Base-by-base conservation (phyloP, 768 basidiomycete species). In the Termitomyces sp. region DNA sequence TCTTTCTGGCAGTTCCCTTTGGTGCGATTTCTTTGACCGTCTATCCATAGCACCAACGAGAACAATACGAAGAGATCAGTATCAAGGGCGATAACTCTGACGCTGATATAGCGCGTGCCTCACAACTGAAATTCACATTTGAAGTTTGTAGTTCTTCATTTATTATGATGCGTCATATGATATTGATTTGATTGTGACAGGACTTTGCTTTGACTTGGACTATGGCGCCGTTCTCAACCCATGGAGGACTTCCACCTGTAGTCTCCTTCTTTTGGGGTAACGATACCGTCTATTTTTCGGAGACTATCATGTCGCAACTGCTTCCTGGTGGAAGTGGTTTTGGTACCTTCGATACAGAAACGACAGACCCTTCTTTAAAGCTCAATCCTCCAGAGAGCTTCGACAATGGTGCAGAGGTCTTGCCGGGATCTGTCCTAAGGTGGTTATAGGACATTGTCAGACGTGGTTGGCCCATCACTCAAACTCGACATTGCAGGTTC, bases 201-300 rank as follows among this genome's bases (percentile, higher is more conserved):
- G 61, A 70, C 50, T 71, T 58, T 35, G 53, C 62, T 12, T 53
- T 74, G 6, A 75, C 74, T 14, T 77, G 75, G 75, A 75, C 74
- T 5, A 54, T 77, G 30, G 61, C 71, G 3, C 73, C 74, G 2
- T 74, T 72, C 56, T 72, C 73, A 0, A 62, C 60, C 9, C 69
- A 71, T 42, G 71, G 70, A 31, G 66, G 66, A 3, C 60, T 73
- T 21, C 75, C 74, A 14, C 58, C 72, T 8, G 65, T 66, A 3
- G 65, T 72, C n/a, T 69, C 68, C 0, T 68, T 75, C 42, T 40
- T 35, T 8, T 75, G 67, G 68, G 55, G 66, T 9, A 58, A 67
- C n/a, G 71, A 73, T 28, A 62, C 57, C 0, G 66, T 78, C 8
- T 75, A 73, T 53, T 75, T 76, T 55, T 63, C 75, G 0, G 75